A percentile compares a stretch with the other conserved stretches of the same genome.
phyloP scores from a whole-genome alignment of 257 asterid species.

The Schizonepeta tenuifolia region DNA sequence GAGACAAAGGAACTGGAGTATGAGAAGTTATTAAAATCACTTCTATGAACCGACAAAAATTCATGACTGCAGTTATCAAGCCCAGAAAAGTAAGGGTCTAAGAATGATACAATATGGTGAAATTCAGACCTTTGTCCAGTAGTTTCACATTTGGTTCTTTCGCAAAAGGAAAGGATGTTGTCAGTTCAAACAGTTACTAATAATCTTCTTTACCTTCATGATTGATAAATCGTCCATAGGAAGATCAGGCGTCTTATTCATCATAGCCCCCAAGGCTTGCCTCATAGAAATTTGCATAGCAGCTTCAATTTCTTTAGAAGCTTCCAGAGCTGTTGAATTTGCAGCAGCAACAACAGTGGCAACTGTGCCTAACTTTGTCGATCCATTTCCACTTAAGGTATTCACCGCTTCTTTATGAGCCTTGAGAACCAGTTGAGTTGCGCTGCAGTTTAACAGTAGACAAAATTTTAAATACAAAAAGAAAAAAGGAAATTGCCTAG shows the following conservation, averaged over 20 bases:
- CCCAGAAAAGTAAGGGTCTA: background rate
- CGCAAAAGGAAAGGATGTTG: background rate
- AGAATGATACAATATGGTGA: constrained; percentile 11
- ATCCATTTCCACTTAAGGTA: constrained; percentile 96
- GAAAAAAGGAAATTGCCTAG: background rate
- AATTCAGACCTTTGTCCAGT: background rate
- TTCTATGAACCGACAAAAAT: background rate
- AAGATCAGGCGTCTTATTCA: constrained; percentile 65
- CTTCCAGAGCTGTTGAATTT: constrained; percentile 92
- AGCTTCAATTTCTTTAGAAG: constrained; percentile 95
- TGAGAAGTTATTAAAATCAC: background rate
- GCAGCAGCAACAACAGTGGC: constrained; percentile 99
- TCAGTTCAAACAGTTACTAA: constrained; percentile 7
- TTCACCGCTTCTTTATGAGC: constrained; percentile 99
- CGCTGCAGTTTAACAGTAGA: constrained; percentile 54
- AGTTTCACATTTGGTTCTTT: constrained; percentile 1
- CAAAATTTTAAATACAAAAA: constrained; percentile 23
- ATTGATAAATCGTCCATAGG: constrained; percentile 96
- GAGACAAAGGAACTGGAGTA: background rate
- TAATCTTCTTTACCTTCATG: constrained; percentile 70
- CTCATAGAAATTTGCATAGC: constrained; percentile 95
- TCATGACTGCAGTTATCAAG: background rate
- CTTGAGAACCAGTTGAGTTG: constrained; percentile 87
- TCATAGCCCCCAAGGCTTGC: constrained; percentile 89
- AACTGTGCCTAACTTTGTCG: constrained; percentile 87